Base-by-base conservation (phyloP, 2,329 filamentous ascomycete species). In the Calonectria pseudoturangicola region DNA sequence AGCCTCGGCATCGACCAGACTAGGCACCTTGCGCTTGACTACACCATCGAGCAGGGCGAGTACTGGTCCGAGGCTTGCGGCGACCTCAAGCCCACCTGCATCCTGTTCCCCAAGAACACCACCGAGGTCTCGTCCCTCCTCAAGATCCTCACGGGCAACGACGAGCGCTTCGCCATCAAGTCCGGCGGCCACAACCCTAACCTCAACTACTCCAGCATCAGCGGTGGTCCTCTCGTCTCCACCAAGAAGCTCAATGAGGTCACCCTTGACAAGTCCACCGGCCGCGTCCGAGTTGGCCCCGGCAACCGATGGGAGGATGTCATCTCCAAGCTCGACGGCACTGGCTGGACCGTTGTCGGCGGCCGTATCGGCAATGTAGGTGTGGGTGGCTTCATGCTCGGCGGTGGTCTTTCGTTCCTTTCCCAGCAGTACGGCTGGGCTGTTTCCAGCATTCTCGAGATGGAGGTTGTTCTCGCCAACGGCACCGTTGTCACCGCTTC, bases 131-230 rank as follows among this genome's bases (percentile, higher is more conserved):
- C 89, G 0, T 83, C 85, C 12, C 85, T 90, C n/a, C 84, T 92
- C 58, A 85, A 84, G 30, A 83, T 88, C 36, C 84, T 92, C 15
- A 85, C 84, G 9, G 80, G 85, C 41, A 85, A 85, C 50, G 83
- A 85, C 45, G 88, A 87, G 68, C 81, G 79, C 3, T 92, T 92
- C 74, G 89, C 90, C 8, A 81, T 90, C 75, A 89, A 89, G 75
- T 88, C 88, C 9, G 90, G 90, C 33, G 90, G 90, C 1, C 90
- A 92, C 80, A 89, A 88, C 70, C 87, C 89, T 4, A 90, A 90
- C 76, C 84, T 87, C 21, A 87, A 87, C 73, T 87, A 87, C 47
- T 86, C 89, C 2, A 91, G 86, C 74, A 87, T 88, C 58, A 80
- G 86, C 16, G 85, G 82, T 2, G 88, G 88, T 0, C 82, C 89